A percentile compares a stretch with the other conserved stretches of the same genome.
phyloP scores from a whole-genome alignment of 2,329 filamentous ascomycete species.

The Dendryphion nanum region DNA sequence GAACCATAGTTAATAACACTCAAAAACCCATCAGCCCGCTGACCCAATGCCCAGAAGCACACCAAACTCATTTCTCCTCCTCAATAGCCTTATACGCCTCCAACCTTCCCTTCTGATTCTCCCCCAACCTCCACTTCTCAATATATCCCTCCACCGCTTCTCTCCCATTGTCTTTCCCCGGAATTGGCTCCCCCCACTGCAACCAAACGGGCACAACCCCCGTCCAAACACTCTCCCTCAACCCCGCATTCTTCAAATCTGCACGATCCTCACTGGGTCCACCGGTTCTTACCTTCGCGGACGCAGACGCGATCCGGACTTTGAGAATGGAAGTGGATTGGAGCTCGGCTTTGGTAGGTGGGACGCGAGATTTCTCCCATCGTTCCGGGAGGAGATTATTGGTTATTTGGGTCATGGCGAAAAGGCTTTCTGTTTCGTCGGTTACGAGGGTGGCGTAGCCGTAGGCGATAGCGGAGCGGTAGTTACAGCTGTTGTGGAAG shows the following conservation, averaged over 20 bases:
- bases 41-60: no score
- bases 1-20: no score
- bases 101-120: no score
- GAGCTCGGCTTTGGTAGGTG: slow-evolving; percentile 29
- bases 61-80: no score
- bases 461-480: slow-evolving; percentile 29
- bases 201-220: slow-evolving; percentile 36
- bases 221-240: slow-evolving; percentile 30
- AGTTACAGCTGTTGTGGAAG: slow-evolving; percentile 39
- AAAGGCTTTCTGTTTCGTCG: slow-evolving; percentile 20
- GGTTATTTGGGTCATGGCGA: slow-evolving; percentile 32
- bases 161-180: no score
- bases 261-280: slow-evolving; percentile 34
- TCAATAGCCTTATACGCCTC: no score
- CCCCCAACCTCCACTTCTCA: no score
- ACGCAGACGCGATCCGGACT: slow-evolving; percentile 26
- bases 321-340: slow-evolving; percentile 26
- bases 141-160: no score
- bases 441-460: slow-evolving; percentile 28
- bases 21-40: no score
- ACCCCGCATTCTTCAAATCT: slow-evolving; percentile 26
- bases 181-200: slow-evolving; percentile 31
- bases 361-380: slow-evolving; percentile 30
- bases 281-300: slow-evolving; percentile 32
- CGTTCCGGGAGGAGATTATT: slow-evolving; percentile 31